Evolutionary conservation across 2,329 filamentous ascomycete genomes (phyloP), one percentile per base, ranked within the genome.

Genomic region (Colletotrichum aenigma): DNA sequence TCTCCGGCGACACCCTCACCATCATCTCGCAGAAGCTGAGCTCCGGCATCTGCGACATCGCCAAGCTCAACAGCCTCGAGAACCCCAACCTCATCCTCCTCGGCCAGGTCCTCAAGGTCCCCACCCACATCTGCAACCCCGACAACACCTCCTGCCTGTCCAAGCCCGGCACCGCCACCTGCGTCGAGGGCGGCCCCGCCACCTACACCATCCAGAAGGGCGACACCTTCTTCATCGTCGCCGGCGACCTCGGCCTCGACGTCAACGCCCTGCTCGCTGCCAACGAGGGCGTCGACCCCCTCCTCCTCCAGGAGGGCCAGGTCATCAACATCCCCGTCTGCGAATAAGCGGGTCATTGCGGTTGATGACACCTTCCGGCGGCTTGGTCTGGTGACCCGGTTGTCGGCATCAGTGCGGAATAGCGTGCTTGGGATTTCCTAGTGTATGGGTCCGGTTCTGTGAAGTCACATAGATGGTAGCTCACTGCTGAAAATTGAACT

Each of bases 31-130:
- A 68, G 38, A 38, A 36, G 36, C 34, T 48, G 26, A 28, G 43
- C n/a, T 75, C 73, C n/a, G 70, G 73, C 70, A 75, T 73, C 70
- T 75, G 73, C 64, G 12, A 75, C n/a, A 75, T 75, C 32, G 26
- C 70, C 32, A n/a, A 24, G 10, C 36, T 48, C 32, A 75, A 30
- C 58, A 34, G 2, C 26, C 32, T 75, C 26, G n/a, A 43, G 32
- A 65, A 73, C 73, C 73, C 73, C 43, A 73, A 75, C 56, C 18
- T 52, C 26, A 38, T 75, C 58, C 0, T 4, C 21, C 9, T 67
- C 56, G 64, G 64, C 70, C 1, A 56, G 43, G 32, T 30, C 43
- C 70, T 75, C 34, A 30, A 68, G 26, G 70, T 75, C 15, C 73
- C 70, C 1, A 73, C 73, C 21, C 8, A 32, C 26, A 16, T 75